Percentiles rank a stretch among this genome's conserved stretches.
phyloP scores from a whole-genome alignment of 306 rosid species.

The barrel medic (Medicago truncatula) region MtrunA17r5.0-ANR NC_053042.1:46079001-46079500 shows the following conservation, averaged over 20 bases:
- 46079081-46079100: background rate
- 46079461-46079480: too few species aligned
- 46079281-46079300: too few species aligned
- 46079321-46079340: too few species aligned
- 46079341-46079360: too few species aligned
- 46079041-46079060: conserved; percentile 90
- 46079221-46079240: conserved; percentile 18
- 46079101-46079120: background rate
- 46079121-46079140: background rate
- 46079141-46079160: conserved; percentile 8
- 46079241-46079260: conserved; percentile 38
- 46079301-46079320: too few species aligned
- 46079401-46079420: too few species aligned
- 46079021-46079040: conserved; percentile 54
- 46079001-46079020: background rate
- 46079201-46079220: conserved; percentile 6
- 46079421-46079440: too few species aligned
- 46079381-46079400: too few species aligned
- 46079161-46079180: conserved; percentile 9
- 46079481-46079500: too few species aligned
- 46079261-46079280: background rate
- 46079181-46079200: conserved; percentile 26
- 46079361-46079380: too few species aligned
- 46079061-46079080: conserved; percentile 5
- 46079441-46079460: too few species aligned